Evolutionary conservation across 192 early-diverging fungal genomes (phyloP).

Genomic region (Entomortierella beljakovae): DNA sequence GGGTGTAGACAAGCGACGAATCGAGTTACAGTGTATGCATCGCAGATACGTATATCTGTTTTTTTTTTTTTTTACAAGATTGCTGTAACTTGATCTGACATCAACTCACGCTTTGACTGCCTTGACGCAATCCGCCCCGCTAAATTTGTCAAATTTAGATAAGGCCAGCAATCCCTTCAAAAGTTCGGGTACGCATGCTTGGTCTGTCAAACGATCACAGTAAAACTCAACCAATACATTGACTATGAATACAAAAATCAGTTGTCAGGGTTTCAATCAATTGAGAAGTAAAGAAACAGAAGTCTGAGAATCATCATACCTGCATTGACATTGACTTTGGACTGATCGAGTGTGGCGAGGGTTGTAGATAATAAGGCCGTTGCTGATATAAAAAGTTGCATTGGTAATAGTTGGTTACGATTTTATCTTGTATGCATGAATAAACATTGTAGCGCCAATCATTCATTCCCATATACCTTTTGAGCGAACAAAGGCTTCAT

Average conservation of each 20-base stretch:
- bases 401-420: not conserved
- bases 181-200: slow-evolving; percentile 73
- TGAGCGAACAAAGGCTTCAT: slow-evolving; percentile 87
- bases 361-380: slow-evolving; percentile 74
- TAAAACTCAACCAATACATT: slow-evolving; percentile 79
- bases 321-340: slow-evolving; percentile 62
- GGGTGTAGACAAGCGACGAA: too few relatives aligned
- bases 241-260: slow-evolving; percentile 44
- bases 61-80: too few relatives aligned
- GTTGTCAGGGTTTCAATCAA: too few relatives aligned
- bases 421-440: too few relatives aligned
- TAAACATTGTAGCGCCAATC: too few relatives aligned
- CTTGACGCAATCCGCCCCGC: slow-evolving; percentile 60
- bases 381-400: slow-evolving; percentile 46
- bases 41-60: too few relatives aligned
- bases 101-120: slow-evolving; percentile 61
- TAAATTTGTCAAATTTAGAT: slow-evolving; percentile 70
- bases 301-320: slow-evolving; percentile 43
- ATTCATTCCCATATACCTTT: slow-evolving; percentile 69
- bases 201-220: slow-evolving; percentile 78
- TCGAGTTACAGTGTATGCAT: too few relatives aligned
- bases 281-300: not conserved
- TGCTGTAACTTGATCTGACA: too few relatives aligned
- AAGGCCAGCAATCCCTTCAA: slow-evolving; percentile 74
- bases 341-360: slow-evolving; percentile 61